Base-by-base conservation (phyloP, 1,139 yeast genomes). In the Lodderomyces pseudojiufengensis region DNA sequence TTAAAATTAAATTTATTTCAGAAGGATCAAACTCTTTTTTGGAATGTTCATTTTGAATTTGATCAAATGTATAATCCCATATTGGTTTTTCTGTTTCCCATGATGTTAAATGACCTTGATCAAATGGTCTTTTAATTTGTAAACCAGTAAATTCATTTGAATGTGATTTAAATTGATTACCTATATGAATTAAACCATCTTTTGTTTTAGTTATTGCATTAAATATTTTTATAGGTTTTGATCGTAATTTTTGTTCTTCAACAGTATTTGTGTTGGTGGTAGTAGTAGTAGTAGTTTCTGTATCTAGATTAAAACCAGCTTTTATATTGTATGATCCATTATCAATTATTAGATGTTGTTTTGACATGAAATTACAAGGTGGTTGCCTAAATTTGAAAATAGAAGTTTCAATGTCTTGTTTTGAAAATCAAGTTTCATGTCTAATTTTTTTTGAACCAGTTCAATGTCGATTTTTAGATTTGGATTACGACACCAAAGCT, bases 41-140 rank as follows among this genome's bases (percentile, higher is more conserved):
- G 16, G 28, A 32, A n/a, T n/a, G n/a, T n/a, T n/a, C n/a, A n/a
- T n/a, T n/a, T 45, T 70, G 47, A 45, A 57, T 52, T 38, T 50
- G 63, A 55, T 51, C 75, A 40, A 55, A 50, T 1, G 85, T 72
- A 45, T 82, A 77, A 55, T 94, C 97, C 98, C 98, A 94, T 3
- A 94, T 75, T n/a, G 84, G 84, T 52, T 84, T 84, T 55, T 94
- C 90, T 1, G 86, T 65, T 45, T 87, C 95, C 98, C 98, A 94
- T 27, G 94, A 86, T 1, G 83, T 79, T 37, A 94, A 62, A 51
- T 90, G 95, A 11, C 97, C 95, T 48, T 82, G 80, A 45, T 88
- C 97, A 44, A 78, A 79, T 0, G 99, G 97, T 37, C 98, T 65
- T 42, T 84, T 76, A 57, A 84, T 76, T 24, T 73, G 72, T 11